Evolutionary conservation across 371 early-diverging fungal genomes (phyloP).

Genomic region (Smittium culicis): DNA sequence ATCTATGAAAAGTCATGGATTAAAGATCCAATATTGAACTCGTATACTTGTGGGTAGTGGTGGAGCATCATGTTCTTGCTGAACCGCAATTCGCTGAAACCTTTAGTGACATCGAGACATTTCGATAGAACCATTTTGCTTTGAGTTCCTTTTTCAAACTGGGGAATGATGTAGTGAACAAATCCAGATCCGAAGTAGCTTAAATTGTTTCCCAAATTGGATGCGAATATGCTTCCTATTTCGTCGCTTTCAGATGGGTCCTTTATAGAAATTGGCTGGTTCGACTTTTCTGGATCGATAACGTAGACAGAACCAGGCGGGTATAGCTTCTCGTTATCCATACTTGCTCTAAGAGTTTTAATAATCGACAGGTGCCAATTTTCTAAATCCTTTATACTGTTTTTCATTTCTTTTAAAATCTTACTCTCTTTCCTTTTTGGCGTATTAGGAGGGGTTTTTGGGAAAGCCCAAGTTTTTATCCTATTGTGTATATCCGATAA

Average conservation of each 20-base stretch:
- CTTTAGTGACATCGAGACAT: constrained; percentile 47
- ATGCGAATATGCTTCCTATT: constrained; percentile 20
- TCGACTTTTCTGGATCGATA: constrained; percentile 30
- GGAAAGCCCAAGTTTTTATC: no score
- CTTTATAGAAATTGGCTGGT: constrained; percentile 10
- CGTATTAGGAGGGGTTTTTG: background rate
- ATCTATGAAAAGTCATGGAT: constrained; percentile 18
- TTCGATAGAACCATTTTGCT: constrained; percentile 38
- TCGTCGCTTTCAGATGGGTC: constrained; percentile 10
- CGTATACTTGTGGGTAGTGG: constrained; percentile 55
- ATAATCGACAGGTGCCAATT: constrained; percentile 72
- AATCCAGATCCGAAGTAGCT: background rate
- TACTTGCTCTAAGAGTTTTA: constrained; percentile 63
- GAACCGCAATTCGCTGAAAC: constrained; percentile 53
- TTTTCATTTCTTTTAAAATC: constrained; percentile 1
- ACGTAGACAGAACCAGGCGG: constrained; percentile 58
- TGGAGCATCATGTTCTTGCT: constrained; percentile 55
- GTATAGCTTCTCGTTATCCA: constrained; percentile 62
- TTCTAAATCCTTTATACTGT: constrained; percentile 20
- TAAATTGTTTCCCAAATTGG: background rate
- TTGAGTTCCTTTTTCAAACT: constrained; percentile 13
- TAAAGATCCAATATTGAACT: constrained; percentile 35
- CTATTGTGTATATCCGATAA: no score
- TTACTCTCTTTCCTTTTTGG: background rate
- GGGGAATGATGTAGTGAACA: background rate